phyloP scores from a whole-genome alignment of 306 rosid genomes.

The Citrullus amarus region DNA sequence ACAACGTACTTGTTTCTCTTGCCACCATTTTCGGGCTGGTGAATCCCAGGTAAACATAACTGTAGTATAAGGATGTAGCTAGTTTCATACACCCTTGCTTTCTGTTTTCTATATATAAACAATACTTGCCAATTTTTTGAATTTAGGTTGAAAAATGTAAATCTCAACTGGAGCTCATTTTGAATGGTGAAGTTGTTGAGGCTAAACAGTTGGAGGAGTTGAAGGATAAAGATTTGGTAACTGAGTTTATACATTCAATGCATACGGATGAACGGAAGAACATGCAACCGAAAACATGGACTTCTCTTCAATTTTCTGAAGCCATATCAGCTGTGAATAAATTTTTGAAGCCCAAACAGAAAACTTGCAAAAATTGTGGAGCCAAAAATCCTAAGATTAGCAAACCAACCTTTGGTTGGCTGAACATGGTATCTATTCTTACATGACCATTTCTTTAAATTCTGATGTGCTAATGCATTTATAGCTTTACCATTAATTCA shows the following conservation, averaged over 20 bases:
- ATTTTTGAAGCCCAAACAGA: conserved; percentile 17
- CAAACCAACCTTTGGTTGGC: conserved; percentile 80
- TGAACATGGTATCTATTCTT: conserved; percentile 41
- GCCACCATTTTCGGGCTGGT: conserved; percentile 40
- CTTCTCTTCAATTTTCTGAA: conserved; percentile 67
- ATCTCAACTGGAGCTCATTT: conserved; percentile 51
- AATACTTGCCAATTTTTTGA: not conserved
- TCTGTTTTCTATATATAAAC: not conserved
- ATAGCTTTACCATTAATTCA: not conserved
- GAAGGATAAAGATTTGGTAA: not conserved
- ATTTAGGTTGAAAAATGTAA: conserved; percentile 43
- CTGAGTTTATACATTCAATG: conserved; percentile 11
- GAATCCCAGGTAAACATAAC: conserved; percentile 27
- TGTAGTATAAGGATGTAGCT: not conserved
- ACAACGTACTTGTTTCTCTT: conserved; percentile 44
- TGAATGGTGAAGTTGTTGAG: conserved; percentile 45
- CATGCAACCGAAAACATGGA: conserved; percentile 38
- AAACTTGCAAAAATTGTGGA: conserved; percentile 36
- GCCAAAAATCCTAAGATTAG: conserved; percentile 34
- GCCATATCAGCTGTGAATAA: conserved; percentile 44
- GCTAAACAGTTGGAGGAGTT: conserved; percentile 33
- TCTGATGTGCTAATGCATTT: not conserved
- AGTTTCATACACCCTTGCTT: not conserved
- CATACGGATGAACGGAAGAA: conserved; percentile 15
- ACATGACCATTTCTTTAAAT: conserved; percentile 5